Percentiles rank a stretch among this genome's conserved stretches.
phyloP scores from a whole-genome alignment of 2,329 filamentous ascomycete species.

The Colletotrichum sp. region DNA sequence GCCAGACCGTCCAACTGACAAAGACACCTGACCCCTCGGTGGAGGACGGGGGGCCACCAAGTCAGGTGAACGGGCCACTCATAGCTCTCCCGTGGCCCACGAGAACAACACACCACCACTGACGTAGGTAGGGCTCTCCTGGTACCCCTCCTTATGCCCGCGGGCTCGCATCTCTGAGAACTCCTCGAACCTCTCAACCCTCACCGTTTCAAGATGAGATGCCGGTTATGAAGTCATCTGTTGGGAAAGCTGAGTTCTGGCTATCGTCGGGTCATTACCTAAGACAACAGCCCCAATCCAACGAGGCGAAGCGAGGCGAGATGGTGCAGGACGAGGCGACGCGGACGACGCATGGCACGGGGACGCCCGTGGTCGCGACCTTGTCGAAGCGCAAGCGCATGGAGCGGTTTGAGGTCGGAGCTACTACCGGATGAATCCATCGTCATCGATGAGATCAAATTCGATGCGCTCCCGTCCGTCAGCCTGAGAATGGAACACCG shows the following conservation, averaged over 20 bases:
- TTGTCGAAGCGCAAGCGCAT: constrained; percentile 11
- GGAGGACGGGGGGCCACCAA: constrained; percentile 8
- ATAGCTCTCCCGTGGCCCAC: constrained; percentile 13
- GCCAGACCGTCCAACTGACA: constrained; percentile 14
- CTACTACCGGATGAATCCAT: constrained; percentile 13
- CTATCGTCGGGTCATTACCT: constrained; percentile 9
- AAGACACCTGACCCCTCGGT: constrained; percentile 21
- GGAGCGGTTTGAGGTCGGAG: constrained; percentile 8
- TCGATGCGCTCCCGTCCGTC: neutral
- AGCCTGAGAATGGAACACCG: neutral
- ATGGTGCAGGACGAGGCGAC: constrained; percentile 3
- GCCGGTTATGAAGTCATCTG: neutral
- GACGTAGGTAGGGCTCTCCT: constrained; percentile 17
- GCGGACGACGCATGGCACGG: constrained; percentile 17
- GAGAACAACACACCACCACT: constrained; percentile 20
- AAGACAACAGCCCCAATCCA: neutral
- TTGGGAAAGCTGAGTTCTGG: neutral
- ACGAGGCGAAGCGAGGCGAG: constrained; percentile 10
- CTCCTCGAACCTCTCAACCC: neutral
- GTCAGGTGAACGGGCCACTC: constrained; percentile 21
- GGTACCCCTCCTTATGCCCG: constrained; percentile 4
- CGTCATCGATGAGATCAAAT: constrained; percentile 14
- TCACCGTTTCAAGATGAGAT: constrained; percentile 15
- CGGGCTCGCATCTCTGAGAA: neutral
- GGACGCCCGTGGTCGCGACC: constrained; percentile 8